phyloP scores from a whole-genome alignment of 140 eudicot genomes.

The Anethum foeniculum region DNA sequence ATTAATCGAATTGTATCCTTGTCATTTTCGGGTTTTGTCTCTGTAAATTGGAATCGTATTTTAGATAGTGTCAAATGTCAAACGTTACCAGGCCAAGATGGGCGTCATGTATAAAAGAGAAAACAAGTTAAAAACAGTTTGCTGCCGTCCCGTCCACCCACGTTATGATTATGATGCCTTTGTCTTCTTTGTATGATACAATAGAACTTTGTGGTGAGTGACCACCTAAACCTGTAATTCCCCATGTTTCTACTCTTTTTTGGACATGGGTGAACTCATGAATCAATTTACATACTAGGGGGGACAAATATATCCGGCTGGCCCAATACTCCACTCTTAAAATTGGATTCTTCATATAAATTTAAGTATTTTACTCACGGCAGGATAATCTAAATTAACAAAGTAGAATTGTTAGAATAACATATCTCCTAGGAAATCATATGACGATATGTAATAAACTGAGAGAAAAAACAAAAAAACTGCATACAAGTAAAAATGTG shows the following conservation, averaged over 20 bases:
- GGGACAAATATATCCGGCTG: not conserved
- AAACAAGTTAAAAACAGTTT: not conserved
- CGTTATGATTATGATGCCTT: not conserved
- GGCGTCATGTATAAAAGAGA: not conserved
- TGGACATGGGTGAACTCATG: not conserved
- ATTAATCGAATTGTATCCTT: too few species aligned
- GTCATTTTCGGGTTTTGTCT: not conserved
- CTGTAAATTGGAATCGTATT: too few species aligned
- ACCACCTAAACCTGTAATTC: not conserved
- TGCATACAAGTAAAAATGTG: not conserved
- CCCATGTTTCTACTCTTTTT: not conserved
- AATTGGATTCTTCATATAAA: too few species aligned
- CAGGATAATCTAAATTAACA: too few species aligned
- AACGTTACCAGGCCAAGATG: not conserved
- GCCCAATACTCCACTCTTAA: not conserved
- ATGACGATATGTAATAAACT: too few species aligned
- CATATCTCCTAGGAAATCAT: too few species aligned
- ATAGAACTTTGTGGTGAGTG: not conserved
- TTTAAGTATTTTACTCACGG: too few species aligned
- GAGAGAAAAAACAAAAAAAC: too few species aligned
- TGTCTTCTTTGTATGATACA: not conserved
- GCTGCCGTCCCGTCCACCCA: not conserved
- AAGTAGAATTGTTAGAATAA: too few species aligned
- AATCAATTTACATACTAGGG: too few species aligned
- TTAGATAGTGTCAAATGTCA: not conserved